These are phyloP conservation scores for Pulveroboletus sp. DNA, from an alignment of 768 basidiomycete species.

Conservation along the genomic window DNA sequence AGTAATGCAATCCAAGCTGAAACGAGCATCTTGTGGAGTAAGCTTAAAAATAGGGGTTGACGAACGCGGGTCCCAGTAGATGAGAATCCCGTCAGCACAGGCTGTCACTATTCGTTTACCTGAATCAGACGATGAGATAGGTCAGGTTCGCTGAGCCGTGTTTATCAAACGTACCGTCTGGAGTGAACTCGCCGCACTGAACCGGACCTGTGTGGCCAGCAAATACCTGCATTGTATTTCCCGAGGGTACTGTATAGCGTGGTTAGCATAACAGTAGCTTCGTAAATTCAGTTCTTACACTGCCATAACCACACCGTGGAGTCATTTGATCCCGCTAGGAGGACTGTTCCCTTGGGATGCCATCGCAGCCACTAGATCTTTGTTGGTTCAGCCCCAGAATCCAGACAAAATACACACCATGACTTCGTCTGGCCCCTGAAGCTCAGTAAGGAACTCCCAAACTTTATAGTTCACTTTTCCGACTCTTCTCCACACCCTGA, in stretches of 20 bases:
- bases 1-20: slow-evolving; percentile 80
- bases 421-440: slow-evolving; percentile 94
- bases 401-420: slow-evolving; percentile 55
- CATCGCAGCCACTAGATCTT: slow-evolving; percentile 77
- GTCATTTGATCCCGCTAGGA: slow-evolving; percentile 91
- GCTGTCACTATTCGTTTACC: slow-evolving; percentile 89
- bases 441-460: slow-evolving; percentile 93
- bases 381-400: neutral
- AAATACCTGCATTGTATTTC: slow-evolving; percentile 94
- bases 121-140: slow-evolving; percentile 23
- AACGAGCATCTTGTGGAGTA: slow-evolving; percentile 62
- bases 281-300: slow-evolving; percentile 45
- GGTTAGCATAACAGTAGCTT: neutral
- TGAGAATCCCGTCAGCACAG: slow-evolving; percentile 73
- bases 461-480: slow-evolving; percentile 64
- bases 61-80: slow-evolving; percentile 89
- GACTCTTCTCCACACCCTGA: slow-evolving; percentile 87
- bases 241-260: slow-evolving; percentile 71
- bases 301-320: slow-evolving; percentile 97
- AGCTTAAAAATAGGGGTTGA: slow-evolving; percentile 80
- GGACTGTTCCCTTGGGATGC: slow-evolving; percentile 90
- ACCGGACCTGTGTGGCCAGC: slow-evolving; percentile 84
- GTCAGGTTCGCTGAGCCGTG: neutral
- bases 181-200: slow-evolving; percentile 86
- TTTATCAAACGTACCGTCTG: slow-evolving; percentile 57